Percentiles rank a stretch among this genome's conserved stretches.
These are phyloP conservation scores for Trametes punicea DNA, from an alignment of 768 basidiomycete genomes.

Conservation along the genomic window DNA sequence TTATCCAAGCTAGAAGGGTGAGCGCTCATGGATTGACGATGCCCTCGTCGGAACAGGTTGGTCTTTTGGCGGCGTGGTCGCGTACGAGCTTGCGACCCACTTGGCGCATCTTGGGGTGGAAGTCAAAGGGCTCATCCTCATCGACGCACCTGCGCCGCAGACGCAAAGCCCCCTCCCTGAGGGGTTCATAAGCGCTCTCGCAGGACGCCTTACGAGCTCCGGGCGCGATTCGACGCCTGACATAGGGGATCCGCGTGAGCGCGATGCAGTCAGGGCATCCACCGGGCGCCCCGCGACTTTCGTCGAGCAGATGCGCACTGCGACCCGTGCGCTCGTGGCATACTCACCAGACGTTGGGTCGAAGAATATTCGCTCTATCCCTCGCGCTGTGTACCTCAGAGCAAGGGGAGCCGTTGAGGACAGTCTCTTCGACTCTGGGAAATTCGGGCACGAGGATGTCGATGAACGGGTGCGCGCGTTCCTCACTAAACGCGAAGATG, in stretches of 20 bases:
- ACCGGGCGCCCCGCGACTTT: background rate
- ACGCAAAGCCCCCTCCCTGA: conserved; percentile 51
- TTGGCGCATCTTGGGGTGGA: conserved; percentile 41
- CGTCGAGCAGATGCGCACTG: conserved; percentile 17
- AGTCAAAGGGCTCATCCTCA: conserved; percentile 58
- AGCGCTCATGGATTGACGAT: too few species aligned
- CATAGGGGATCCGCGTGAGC: too few species aligned
- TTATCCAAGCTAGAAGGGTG: background rate
- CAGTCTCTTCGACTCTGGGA: background rate
- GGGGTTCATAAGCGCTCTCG: conserved; percentile 42
- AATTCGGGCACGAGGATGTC: conserved; percentile 21
- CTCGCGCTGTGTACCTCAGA: conserved; percentile 49
- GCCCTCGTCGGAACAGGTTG: conserved; percentile 63
- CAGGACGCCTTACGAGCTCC: conserved; percentile 7
- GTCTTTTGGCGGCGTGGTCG: conserved; percentile 76
- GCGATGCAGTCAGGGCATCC: background rate
- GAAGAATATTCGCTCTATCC: conserved; percentile 11
- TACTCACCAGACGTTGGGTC: conserved; percentile 38
- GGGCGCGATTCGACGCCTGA: background rate
- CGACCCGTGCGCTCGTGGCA: conserved; percentile 39
- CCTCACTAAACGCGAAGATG: conserved; percentile 46
- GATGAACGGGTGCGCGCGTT: conserved; percentile 40
- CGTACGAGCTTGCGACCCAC: conserved; percentile 59
- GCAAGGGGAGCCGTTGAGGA: conserved; percentile 35
- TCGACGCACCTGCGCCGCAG: conserved; percentile 63